Percentiles rank a stretch among this genome's conserved stretches.
phyloP scores from a whole-genome alignment of 2,329 filamentous ascomycete species.

The Falciphora oryzae region DNA sequence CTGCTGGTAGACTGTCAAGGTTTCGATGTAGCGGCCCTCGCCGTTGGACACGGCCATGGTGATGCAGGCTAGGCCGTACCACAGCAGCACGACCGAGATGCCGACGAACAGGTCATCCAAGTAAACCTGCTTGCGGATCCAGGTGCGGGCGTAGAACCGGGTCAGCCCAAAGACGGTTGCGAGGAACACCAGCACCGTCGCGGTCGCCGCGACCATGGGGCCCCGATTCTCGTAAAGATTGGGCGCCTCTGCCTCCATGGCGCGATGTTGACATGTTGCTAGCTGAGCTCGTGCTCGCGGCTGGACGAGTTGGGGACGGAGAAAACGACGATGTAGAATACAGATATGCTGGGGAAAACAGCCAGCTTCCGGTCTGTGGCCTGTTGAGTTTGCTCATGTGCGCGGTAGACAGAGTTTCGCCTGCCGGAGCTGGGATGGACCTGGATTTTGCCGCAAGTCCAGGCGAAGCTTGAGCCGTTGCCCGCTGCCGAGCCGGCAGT shows the following conservation, averaged over 20 bases:
- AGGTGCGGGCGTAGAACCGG: constrained; percentile 2
- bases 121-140: neutral
- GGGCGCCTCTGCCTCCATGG: neutral
- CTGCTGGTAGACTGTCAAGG: neutral
- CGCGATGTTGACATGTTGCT: neutral
- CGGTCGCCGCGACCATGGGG: neutral
- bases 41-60: neutral
- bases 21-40: neutral
- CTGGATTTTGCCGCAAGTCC: too few relatives aligned
- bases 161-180: neutral
- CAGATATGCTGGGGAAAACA: too few relatives aligned
- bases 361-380: too few relatives aligned
- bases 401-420: too few relatives aligned
- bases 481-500: too few relatives aligned
- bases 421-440: too few relatives aligned
- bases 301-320: too few relatives aligned
- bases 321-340: too few relatives aligned
- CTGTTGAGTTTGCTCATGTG: too few relatives aligned
- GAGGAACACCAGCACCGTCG: neutral
- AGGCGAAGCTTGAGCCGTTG: too few relatives aligned
- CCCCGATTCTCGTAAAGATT: neutral
- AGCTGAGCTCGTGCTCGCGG: too few relatives aligned
- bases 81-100: neutral
- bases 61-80: neutral
- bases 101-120: neutral